These are phyloP conservation scores for Umbilicus rupestris DNA, from an alignment of 164 flowering plant species.

Conservation along the genomic window DNA sequence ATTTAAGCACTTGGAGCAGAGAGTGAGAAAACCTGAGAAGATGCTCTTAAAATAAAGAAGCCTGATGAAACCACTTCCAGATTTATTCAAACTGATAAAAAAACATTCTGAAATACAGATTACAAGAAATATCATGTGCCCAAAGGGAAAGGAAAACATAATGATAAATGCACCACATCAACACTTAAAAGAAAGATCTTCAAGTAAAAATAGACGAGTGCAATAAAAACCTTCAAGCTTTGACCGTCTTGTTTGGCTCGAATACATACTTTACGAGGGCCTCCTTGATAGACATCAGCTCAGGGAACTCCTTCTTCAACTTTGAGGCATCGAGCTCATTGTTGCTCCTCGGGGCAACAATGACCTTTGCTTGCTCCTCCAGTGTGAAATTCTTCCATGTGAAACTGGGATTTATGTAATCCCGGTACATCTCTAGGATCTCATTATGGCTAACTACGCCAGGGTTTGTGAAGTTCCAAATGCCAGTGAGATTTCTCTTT, in stretches of 20 bases:
- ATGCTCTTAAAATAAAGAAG: not conserved
- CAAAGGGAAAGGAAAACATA: not conserved
- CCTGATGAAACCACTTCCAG: not conserved
- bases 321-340: slow-evolving; percentile 2
- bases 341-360: slow-evolving; percentile 5
- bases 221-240: not conserved
- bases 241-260: slow-evolving; percentile 4
- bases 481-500: slow-evolving; percentile 3
- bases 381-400: slow-evolving; percentile 5
- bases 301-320: slow-evolving; percentile 1
- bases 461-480: not conserved
- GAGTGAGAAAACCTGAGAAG: not conserved
- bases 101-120: not conserved
- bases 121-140: not conserved
- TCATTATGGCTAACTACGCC: slow-evolving; percentile 2
- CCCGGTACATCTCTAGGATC: slow-evolving; percentile 6
- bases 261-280: not conserved
- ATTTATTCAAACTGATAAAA: not conserved
- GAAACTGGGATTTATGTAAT: not conserved
- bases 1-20: not conserved
- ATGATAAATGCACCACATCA: not conserved
- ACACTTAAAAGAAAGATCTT: not conserved
- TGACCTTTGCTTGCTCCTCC: slow-evolving; percentile 6
- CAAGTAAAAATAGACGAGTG: not conserved
- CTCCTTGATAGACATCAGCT: slow-evolving; percentile 4